These are phyloP conservation scores for Taphrina wiesneri DNA, from an alignment of 1,139 yeast genomes.

Conservation along the genomic window DNA sequence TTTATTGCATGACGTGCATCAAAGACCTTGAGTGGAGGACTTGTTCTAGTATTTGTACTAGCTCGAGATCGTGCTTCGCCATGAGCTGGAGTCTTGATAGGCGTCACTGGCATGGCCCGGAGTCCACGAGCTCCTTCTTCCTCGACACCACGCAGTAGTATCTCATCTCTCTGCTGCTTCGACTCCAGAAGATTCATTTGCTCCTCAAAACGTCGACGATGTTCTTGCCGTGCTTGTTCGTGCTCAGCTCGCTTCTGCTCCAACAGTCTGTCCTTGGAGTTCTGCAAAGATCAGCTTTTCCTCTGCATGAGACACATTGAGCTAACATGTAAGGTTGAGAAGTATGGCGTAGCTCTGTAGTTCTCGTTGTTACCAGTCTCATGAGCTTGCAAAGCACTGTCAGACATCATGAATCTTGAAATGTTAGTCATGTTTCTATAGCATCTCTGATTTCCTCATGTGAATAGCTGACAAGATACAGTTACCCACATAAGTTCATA, in stretches of 20 bases:
- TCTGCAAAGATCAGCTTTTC: background rate
- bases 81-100: conserved; percentile 37
- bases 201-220: conserved; percentile 41
- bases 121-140: conserved; percentile 25
- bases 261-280: conserved; percentile 30
- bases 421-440: background rate
- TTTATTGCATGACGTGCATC: conserved; percentile 35
- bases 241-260: conserved; percentile 42
- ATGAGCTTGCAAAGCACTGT: background rate
- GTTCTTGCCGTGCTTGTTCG: conserved; percentile 40
- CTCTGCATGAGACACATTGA: background rate
- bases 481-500: too few relatives aligned
- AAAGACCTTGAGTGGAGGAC: conserved; percentile 22
- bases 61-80: conserved; percentile 36
- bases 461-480: too few relatives aligned
- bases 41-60: conserved; percentile 32
- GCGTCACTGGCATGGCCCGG: conserved; percentile 39
- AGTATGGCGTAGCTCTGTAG: background rate
- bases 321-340: conserved; percentile 3
- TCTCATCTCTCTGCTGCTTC: conserved; percentile 42
- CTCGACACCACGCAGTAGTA: conserved; percentile 38
- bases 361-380: background rate
- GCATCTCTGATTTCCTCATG: background rate
- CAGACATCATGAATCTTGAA: conserved; percentile 10
- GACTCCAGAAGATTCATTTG: conserved; percentile 41